A percentile compares a stretch with the other conserved stretches of the same genome.
phyloP scores from a whole-genome alignment of 257 asterid genomes.

The Solanum lycopersicoides region DNA sequence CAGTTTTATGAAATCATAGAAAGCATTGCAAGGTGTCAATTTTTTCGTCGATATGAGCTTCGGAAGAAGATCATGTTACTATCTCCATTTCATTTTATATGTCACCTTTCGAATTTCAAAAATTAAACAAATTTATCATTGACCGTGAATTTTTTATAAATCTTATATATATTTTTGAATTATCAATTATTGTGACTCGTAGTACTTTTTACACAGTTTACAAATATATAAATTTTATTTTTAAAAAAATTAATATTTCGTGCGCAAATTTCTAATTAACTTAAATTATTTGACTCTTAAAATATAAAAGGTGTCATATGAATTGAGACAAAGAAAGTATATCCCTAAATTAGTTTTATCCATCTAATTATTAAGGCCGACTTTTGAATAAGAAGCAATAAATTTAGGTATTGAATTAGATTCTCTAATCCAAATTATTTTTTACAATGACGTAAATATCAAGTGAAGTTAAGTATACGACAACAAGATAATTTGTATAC shows the following conservation, averaged over 20 bases:
- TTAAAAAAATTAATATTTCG: too few relatives aligned
- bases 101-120: too few relatives aligned
- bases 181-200: too few relatives aligned
- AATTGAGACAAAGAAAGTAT: too few relatives aligned
- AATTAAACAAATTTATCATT: too few relatives aligned
- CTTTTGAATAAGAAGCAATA: neutral
- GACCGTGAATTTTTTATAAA: too few relatives aligned
- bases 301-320: too few relatives aligned
- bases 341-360: neutral
- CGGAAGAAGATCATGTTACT: neutral
- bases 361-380: fast-evolving
- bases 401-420: neutral
- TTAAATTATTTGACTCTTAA: too few relatives aligned
- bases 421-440: neutral
- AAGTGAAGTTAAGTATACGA: neutral
- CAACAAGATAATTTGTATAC: neutral
- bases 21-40: neutral
- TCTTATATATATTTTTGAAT: too few relatives aligned
- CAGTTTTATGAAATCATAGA: neutral
- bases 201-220: too few relatives aligned
- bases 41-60: neutral
- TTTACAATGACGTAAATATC: neutral
- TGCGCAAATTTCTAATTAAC: too few relatives aligned
- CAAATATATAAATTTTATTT: too few relatives aligned
- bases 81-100: neutral